phyloP scores from a whole-genome alignment of 768 basidiomycete species.

The Trametes maxima region DNA sequence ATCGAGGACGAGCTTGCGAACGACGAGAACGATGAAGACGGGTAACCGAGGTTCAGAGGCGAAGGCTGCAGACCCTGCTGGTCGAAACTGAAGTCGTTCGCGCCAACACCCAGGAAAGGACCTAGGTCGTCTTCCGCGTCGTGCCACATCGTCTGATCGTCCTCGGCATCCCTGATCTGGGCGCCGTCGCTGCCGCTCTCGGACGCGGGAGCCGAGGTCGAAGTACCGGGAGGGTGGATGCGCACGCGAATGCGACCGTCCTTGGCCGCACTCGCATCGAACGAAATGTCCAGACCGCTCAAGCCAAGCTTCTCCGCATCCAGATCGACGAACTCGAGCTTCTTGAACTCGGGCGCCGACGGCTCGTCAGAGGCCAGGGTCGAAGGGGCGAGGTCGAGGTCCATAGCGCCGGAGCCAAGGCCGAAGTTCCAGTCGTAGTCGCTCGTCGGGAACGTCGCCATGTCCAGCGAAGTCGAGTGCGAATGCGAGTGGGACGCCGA shows the following conservation, averaged over 20 bases:
- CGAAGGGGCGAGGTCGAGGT: slow-evolving; percentile 34
- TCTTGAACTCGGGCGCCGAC: slow-evolving; percentile 46
- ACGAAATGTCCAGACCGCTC: slow-evolving; percentile 68
- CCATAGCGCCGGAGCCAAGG: slow-evolving; percentile 31
- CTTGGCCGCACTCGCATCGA: slow-evolving; percentile 64
- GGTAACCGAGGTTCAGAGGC: slow-evolving; percentile 1
- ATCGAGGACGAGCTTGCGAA: slow-evolving; percentile 12
- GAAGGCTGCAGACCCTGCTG: slow-evolving; percentile 3
- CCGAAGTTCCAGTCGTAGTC: slow-evolving; percentile 50
- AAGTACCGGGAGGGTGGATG: slow-evolving; percentile 54
- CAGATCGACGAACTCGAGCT: slow-evolving; percentile 60
- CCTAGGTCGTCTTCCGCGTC: slow-evolving; percentile 39
- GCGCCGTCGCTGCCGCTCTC: slow-evolving; percentile 34
- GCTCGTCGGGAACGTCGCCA: slow-evolving; percentile 30
- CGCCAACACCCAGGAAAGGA: slow-evolving; percentile 62
- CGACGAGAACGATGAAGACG: slow-evolving; percentile 4
- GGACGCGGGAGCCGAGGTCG: slow-evolving; percentile 38
- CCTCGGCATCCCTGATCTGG: slow-evolving; percentile 23
- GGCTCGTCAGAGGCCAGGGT: slow-evolving; percentile 29
- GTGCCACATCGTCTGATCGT: slow-evolving; percentile 38
- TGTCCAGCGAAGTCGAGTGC: slow-evolving; percentile 43
- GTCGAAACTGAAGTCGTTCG: slow-evolving; percentile 28
- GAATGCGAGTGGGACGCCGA: slow-evolving; percentile 43
- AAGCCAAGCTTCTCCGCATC: slow-evolving; percentile 48
- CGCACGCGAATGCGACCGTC: slow-evolving; percentile 75